Conservation (phyloP, 345 rosid genomes). For the Durio zibethinus region DNA sequence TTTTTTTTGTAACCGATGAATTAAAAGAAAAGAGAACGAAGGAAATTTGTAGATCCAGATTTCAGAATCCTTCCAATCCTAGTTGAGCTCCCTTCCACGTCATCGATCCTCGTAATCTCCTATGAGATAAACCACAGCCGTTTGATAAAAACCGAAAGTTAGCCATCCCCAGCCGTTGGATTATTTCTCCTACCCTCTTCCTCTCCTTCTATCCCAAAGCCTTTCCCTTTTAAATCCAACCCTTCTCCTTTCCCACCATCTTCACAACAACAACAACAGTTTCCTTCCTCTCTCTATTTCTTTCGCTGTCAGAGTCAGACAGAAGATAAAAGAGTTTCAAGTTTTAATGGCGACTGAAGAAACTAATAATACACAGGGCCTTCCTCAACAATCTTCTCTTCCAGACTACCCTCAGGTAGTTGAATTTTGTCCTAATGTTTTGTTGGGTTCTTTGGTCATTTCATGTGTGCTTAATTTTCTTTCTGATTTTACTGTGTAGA, state of each 20-base stretch:
- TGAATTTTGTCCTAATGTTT: neutral
- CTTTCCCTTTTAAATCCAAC: conserved; percentile 4
- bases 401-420: conserved; percentile 40
- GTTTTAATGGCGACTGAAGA: conserved; percentile 31
- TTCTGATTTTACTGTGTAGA: conserved; percentile 25
- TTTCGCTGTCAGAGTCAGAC: no score
- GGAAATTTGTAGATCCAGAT: neutral
- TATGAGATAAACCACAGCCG: conserved; percentile 12
- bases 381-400: conserved; percentile 15
- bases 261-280: neutral
- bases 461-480: neutral
- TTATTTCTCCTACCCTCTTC: conserved; percentile 7
- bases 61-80: neutral
- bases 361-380: neutral
- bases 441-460: neutral
- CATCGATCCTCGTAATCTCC: conserved; percentile 28
- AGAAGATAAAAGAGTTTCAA: neutral
- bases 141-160: conserved; percentile 13
- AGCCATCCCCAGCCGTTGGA: conserved; percentile 31
- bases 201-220: conserved; percentile 11
- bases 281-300: neutral
- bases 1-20: neutral
- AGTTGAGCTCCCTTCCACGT: conserved; percentile 19
- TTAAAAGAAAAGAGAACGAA: neutral
- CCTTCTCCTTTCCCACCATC: neutral